A percentile compares a stretch with the other conserved stretches of the same genome.
phyloP scores from a whole-genome alignment of 768 basidiomycete species.

The Suillus lakei region DNA sequence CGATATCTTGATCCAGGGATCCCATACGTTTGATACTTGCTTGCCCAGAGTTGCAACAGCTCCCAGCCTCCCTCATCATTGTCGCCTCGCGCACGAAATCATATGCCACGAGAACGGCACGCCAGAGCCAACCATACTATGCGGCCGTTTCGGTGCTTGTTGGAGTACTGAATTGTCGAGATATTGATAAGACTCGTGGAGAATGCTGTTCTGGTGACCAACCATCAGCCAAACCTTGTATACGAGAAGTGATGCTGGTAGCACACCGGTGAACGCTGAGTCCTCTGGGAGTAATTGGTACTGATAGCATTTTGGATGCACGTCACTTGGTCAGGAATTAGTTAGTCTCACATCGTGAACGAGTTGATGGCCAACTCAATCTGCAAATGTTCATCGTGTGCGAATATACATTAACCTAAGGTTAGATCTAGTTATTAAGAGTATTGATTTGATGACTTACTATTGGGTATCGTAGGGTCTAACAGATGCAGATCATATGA shows the following conservation, averaged over 20 bases:
- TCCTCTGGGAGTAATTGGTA: conserved; percentile 40
- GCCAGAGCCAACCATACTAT: background rate
- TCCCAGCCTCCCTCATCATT: conserved; percentile 22
- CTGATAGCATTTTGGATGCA: conserved; percentile 19
- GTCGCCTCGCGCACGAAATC: conserved; percentile 46
- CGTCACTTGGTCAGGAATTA: background rate
- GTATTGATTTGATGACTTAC: background rate
- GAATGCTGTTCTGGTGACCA: conserved; percentile 45
- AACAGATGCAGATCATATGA: background rate
- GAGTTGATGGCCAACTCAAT: conserved; percentile 38
- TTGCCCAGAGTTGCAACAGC: conserved; percentile 34
- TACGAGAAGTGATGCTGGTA: background rate
- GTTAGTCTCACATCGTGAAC: conserved; percentile 47
- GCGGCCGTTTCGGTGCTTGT: conserved; percentile 45
- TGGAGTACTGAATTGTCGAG: conserved; percentile 45
- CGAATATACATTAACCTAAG: too few relatives aligned
- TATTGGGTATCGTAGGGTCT: background rate
- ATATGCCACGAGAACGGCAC: conserved; percentile 49
- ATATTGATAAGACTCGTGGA: conserved; percentile 53
- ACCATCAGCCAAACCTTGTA: background rate
- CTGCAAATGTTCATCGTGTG: background rate
- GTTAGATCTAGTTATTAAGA: background rate
- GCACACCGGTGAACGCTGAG: conserved; percentile 51
- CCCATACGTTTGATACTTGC: conserved; percentile 47
- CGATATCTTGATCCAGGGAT: conserved; percentile 46